phyloP scores from a whole-genome alignment of 2,329 filamentous ascomycete genomes.

The Penicillium sp. region DNA sequence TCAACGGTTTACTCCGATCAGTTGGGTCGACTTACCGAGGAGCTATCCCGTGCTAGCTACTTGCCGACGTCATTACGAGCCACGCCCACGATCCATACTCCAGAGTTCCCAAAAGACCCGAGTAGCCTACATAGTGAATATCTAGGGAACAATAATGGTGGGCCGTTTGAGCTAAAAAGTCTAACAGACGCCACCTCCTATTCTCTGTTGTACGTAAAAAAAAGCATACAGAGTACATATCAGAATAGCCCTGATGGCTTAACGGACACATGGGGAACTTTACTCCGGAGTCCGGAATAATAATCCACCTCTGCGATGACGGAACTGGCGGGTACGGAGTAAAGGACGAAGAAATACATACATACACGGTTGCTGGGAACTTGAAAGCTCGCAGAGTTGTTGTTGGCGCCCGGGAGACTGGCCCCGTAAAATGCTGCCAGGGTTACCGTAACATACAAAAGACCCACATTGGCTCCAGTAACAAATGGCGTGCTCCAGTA shows the following conservation, averaged over 20 bases:
- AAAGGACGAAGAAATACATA: neutral
- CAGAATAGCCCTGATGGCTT: neutral
- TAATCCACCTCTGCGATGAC: conserved; percentile 17
- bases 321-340: conserved; percentile 24
- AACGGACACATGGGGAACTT: neutral
- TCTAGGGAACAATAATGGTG: too few species aligned
- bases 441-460: conserved; percentile 34
- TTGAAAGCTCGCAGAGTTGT: conserved; percentile 13
- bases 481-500: conserved; percentile 12
- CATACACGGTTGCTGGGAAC: neutral
- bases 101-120: too few species aligned
- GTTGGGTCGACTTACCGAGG: conserved; percentile 8
- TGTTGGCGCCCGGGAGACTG: conserved; percentile 29
- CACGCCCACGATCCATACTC: neutral
- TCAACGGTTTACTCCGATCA: neutral
- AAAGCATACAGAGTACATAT: neutral
- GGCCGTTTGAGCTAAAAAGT: neutral
- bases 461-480: conserved; percentile 9
- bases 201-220: neutral
- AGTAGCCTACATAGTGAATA: too few species aligned
- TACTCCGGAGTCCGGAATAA: conserved; percentile 17
- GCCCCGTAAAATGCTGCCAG: conserved; percentile 25
- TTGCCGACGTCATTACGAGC: conserved; percentile 36
- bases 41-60: neutral
- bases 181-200: neutral